phyloP scores from a whole-genome alignment of 257 asterid genomes.

The Primulina eburnea region DNA sequence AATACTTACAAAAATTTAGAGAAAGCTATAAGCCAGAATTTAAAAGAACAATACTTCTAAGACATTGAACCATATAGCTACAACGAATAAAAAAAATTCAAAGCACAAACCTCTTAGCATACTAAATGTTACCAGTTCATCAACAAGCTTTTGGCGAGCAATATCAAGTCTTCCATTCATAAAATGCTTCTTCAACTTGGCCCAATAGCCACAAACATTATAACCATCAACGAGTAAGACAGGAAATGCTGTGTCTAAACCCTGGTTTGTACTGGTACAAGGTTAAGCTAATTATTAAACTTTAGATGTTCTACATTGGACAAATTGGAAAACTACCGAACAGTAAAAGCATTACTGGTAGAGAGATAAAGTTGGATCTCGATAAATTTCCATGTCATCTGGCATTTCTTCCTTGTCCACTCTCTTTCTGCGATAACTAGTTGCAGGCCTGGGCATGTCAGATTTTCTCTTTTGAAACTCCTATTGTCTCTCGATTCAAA shows the following conservation, averaged over 20 bases:
- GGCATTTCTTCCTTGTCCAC: slow-evolving; percentile 82
- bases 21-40: too few relatives aligned
- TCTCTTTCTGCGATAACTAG: slow-evolving; percentile 86
- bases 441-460: slow-evolving; percentile 65
- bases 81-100: slow-evolving; percentile 19
- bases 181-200: slow-evolving; percentile 89
- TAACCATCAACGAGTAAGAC: slow-evolving; percentile 98
- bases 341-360: slow-evolving; percentile 58
- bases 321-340: slow-evolving; percentile 25
- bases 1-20: too few relatives aligned
- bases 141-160: slow-evolving; percentile 96
- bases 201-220: slow-evolving; percentile 96
- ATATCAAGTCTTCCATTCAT: slow-evolving; percentile 73
- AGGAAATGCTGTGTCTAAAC: slow-evolving; percentile 66
- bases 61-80: slow-evolving; percentile 12
- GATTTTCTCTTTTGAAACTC: slow-evolving; percentile 72
- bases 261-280: slow-evolving; percentile 72
- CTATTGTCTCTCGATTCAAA: slow-evolving; percentile 33
- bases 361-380: slow-evolving; percentile 75
- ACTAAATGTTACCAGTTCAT: slow-evolving; percentile 81
- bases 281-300: slow-evolving; percentile 19
- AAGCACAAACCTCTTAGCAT: slow-evolving; percentile 75
- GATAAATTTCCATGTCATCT: slow-evolving; percentile 68
- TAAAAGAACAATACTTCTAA: too few relatives aligned
- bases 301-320: slow-evolving; percentile 19